A percentile compares a stretch with the other conserved stretches of the same genome.
Evolutionary conservation across 2,329 filamentous ascomycete genomes (phyloP).

Genomic region (Xenosphaeropsis pyriputrescens): DNA sequence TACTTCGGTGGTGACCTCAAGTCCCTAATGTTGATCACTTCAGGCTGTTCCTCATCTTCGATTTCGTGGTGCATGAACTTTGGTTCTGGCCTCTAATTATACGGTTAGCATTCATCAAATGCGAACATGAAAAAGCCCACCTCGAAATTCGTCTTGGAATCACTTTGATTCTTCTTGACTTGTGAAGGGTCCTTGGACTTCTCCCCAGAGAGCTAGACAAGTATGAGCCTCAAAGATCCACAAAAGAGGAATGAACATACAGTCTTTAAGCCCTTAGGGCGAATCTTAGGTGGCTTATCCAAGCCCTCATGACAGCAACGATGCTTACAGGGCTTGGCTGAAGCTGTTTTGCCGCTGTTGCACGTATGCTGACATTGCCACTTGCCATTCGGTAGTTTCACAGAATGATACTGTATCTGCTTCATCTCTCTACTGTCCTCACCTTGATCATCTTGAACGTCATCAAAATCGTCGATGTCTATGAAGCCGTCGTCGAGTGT

Average conservation of each 20-base stretch:
- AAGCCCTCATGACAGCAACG: constrained; percentile 58
- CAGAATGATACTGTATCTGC: constrained; percentile 19
- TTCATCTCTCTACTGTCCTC: constrained; percentile 1
- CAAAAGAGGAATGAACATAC: neutral
- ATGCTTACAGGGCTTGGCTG: constrained; percentile 44
- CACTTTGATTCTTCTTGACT: neutral
- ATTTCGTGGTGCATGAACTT: too few species aligned
- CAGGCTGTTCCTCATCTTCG: too few species aligned
- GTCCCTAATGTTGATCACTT: too few species aligned
- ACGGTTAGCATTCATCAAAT: neutral
- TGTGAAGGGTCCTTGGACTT: neutral
- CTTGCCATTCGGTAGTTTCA: constrained; percentile 50
- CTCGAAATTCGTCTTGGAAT: neutral
- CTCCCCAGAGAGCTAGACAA: neutral
- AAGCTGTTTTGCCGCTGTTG: constrained; percentile 20
- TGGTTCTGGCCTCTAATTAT: too few species aligned
- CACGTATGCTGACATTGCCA: constrained; percentile 64
- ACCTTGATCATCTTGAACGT: constrained; percentile 15
- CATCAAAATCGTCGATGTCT: constrained; percentile 38
- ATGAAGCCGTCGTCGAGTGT: constrained; percentile 28
- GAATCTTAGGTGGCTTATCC: constrained; percentile 34
- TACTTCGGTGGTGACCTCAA: too few species aligned
- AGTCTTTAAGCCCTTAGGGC: neutral
- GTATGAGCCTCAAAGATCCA: neutral
- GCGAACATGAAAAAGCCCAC: neutral